These are phyloP conservation scores for Acacia concinna DNA, from an alignment of 331 rosid genomes.

Conservation along the genomic window DNA sequence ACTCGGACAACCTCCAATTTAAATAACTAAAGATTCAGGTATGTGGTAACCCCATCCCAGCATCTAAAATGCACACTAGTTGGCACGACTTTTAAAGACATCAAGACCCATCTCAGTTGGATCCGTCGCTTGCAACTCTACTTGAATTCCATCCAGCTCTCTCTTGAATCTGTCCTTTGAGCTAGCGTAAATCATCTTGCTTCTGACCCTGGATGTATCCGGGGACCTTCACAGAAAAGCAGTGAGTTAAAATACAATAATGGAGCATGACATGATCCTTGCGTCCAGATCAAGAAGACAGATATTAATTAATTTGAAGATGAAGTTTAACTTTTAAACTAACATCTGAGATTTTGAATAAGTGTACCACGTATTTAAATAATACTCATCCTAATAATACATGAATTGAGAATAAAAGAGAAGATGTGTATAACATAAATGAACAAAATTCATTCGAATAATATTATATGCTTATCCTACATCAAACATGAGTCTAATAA, in stretches of 20 bases:
- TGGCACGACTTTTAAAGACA: conserved; percentile 62
- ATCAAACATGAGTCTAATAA: neutral
- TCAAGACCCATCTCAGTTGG: conserved; percentile 63
- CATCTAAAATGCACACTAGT: conserved; percentile 32
- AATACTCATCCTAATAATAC: neutral
- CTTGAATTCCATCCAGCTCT: conserved; percentile 69
- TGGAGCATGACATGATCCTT: neutral
- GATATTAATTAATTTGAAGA: neutral
- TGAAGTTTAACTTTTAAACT: neutral
- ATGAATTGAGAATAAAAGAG: neutral
- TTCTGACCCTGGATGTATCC: conserved; percentile 60
- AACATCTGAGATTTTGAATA: neutral
- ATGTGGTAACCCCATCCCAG: conserved; percentile 20
- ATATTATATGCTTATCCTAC: neutral
- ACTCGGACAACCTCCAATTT: conserved; percentile 49
- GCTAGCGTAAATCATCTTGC: conserved; percentile 72
- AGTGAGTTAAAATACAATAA: neutral
- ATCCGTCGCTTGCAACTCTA: conserved; percentile 71
- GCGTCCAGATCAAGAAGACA: neutral
- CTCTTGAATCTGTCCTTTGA: conserved; percentile 72
- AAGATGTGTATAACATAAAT: neutral
- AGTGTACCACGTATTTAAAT: neutral
- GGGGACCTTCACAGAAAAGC: conserved; percentile 54
- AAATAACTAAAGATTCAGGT: conserved; percentile 39
- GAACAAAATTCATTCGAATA: neutral